phyloP scores from a whole-genome alignment of 345 rosid genomes.

The Murraya koenigii region DNA sequence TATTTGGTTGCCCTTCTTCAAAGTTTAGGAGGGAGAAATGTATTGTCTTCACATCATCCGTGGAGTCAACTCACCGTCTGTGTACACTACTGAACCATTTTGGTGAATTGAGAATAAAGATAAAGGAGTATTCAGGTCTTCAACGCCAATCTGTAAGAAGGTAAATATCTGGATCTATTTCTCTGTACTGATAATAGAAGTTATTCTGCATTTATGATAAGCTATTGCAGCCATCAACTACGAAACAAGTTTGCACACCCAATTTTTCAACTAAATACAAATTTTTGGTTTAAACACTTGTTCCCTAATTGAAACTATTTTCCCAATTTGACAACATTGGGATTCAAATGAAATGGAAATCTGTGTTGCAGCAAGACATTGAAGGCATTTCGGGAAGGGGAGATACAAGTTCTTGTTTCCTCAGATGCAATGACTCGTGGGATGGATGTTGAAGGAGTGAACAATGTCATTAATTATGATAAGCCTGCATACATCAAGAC shows the following conservation, averaged over 20 bases:
- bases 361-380: slow-evolving; percentile 70
- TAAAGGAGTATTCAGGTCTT: slow-evolving; percentile 83
- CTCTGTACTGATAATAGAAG: neutral
- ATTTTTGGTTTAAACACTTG: neutral
- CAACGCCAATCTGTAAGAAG: slow-evolving; percentile 78
- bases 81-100: slow-evolving; percentile 74
- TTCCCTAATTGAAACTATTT: neutral
- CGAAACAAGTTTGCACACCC: neutral
- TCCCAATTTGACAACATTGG: neutral
- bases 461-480: slow-evolving; percentile 83
- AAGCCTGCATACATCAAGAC: slow-evolving; percentile 77
- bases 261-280: too few relatives aligned
- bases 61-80: slow-evolving; percentile 78
- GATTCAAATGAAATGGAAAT: slow-evolving; percentile 8
- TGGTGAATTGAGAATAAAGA: slow-evolving; percentile 62
- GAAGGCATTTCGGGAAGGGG: slow-evolving; percentile 74
- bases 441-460: slow-evolving; percentile 92
- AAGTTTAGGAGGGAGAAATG: slow-evolving; percentile 70
- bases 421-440: slow-evolving; percentile 97
- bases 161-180: slow-evolving; percentile 33
- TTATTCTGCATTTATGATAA: too few relatives aligned
- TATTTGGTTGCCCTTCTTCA: slow-evolving; percentile 73
- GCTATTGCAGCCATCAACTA: too few relatives aligned
- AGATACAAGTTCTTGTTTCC: slow-evolving; percentile 81
- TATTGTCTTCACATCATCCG: slow-evolving; percentile 84